These are phyloP conservation scores for Aeschynomene evenia DNA, from an alignment of 306 rosid genomes.

Conservation along the genomic window DNA sequence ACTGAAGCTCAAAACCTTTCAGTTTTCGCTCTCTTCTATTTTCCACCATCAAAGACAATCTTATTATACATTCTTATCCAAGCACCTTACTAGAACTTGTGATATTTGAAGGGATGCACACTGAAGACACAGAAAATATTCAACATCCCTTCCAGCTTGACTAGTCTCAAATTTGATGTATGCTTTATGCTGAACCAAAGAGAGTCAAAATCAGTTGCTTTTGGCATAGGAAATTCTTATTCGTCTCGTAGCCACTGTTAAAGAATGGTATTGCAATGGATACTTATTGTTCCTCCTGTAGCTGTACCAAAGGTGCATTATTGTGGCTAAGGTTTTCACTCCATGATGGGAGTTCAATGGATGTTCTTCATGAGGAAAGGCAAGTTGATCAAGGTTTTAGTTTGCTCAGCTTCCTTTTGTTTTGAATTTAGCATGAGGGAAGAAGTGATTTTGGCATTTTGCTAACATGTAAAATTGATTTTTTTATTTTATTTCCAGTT, in stretches of 20 bases:
- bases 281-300: background rate
- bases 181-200: conserved; percentile 27
- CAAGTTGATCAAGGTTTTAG: conserved; percentile 31
- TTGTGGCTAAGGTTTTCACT: conserved; percentile 7
- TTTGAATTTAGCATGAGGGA: conserved; percentile 8
- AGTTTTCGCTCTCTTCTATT: background rate
- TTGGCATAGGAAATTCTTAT: conserved; percentile 19
- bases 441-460: conserved; percentile 26
- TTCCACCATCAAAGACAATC: background rate
- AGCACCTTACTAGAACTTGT: conserved; percentile 3
- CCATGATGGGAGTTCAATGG: conserved; percentile 4
- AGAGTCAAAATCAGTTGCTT: conserved; percentile 15
- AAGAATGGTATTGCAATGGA: background rate
- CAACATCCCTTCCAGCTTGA: conserved; percentile 22
- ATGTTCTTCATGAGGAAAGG: conserved; percentile 29
- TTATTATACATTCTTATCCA: background rate
- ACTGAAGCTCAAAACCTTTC: conserved; percentile 11
- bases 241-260: background rate
- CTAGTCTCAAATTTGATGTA: conserved; percentile 7
- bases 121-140: background rate
- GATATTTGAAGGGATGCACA: conserved; percentile 36
- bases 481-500: conserved; percentile 15
- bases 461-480: conserved; percentile 23
- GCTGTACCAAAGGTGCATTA: conserved; percentile 11
- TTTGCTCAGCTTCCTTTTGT: conserved; percentile 33